phyloP scores from a whole-genome alignment of 1,139 yeast species.

The Diutina rugosa region DNA sequence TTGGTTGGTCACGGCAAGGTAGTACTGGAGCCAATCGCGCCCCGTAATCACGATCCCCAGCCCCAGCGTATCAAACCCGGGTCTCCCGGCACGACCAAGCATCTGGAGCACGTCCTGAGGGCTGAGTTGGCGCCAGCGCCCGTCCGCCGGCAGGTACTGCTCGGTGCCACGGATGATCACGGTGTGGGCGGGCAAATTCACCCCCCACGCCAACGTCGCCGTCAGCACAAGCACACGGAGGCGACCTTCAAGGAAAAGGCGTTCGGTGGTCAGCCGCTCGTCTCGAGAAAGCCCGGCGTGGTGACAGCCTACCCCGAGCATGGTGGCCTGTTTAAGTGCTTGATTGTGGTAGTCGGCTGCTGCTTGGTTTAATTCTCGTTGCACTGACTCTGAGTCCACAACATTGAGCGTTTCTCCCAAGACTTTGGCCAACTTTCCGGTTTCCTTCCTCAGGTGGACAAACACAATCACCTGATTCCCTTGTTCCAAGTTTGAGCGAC shows the following conservation, averaged over 20 bases:
- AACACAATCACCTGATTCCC: slow-evolving; percentile 95
- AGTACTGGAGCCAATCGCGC: slow-evolving; percentile 77
- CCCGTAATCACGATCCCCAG: slow-evolving; percentile 90
- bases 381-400: not conserved
- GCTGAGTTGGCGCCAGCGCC: slow-evolving; percentile 77
- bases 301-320: slow-evolving; percentile 89
- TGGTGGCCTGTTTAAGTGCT: slow-evolving; percentile 67
- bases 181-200: slow-evolving; percentile 91
- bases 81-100: slow-evolving; percentile 97
- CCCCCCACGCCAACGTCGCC: slow-evolving; percentile 96
- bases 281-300: slow-evolving; percentile 94
- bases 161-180: slow-evolving; percentile 94
- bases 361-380: not conserved
- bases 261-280: slow-evolving; percentile 81
- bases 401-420: not conserved
- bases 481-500: slow-evolving; percentile 36
- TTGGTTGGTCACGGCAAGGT: slow-evolving; percentile 77
- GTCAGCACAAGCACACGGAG: slow-evolving; percentile 90
- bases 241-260: slow-evolving; percentile 70
- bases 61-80: slow-evolving; percentile 83
- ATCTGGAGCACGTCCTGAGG: slow-evolving; percentile 93
- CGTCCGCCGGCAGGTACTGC: slow-evolving; percentile 82
- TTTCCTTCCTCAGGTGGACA: slow-evolving; percentile 92
- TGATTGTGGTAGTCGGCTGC: slow-evolving; percentile 17
- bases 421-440: slow-evolving; percentile 55